Base-by-base conservation (phyloP, 768 basidiomycete genomes). In the Mycena kentingensis region DNA sequence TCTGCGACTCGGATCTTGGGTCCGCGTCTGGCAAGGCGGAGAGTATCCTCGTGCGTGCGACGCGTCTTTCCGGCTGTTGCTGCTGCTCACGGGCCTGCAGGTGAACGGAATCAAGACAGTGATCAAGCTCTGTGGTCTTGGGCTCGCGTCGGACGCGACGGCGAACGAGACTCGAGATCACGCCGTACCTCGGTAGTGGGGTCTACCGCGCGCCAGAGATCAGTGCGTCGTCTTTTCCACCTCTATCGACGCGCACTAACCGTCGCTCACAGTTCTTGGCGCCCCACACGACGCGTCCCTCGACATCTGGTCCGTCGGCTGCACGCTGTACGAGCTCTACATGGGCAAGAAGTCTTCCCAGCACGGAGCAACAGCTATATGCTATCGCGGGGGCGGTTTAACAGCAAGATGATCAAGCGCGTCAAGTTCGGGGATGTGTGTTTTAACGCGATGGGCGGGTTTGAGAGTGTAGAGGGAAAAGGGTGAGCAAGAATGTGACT, bases 151-250 rank as follows among this genome's bases (percentile, higher is more conserved):
- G 8, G 96, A 98, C 68, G 88, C 87, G 1, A 86, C 87, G 7
- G 96, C 97, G 70, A 93, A 93, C 68, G 97, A 97, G n/a, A n/a
- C n/a, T n/a, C n/a, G n/a, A n/a, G 28, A 94, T 98, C 61, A 98
- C 97, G 7, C 97, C 97, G 10, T 98, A 99, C 70, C 85, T 99
- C 49, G 97, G 98, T 54, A 93, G 91, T 60, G 79, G 97, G 39
- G 98, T 98, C 72, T 98, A 99, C 67, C 90, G 97, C 37, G 96
- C 96, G 2, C 97, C 97, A 2, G 97, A 99, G 74, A 98, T 98
- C 66, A 99, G 96, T 98, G 64, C 29, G 52, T n/a, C 55, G 11
- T 35, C 47, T 13, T 37, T 43, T 29, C 12, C 37, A 26, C 29
- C 19, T 45, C 27, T 41, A 49, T 52, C n/a, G n/a, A 43, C 51